A percentile compares a stretch with the other conserved stretches of the same genome.
Evolutionary conservation across 2,329 filamentous ascomycete species (phyloP).

Genomic region (Sporothrix phasma): DNA sequence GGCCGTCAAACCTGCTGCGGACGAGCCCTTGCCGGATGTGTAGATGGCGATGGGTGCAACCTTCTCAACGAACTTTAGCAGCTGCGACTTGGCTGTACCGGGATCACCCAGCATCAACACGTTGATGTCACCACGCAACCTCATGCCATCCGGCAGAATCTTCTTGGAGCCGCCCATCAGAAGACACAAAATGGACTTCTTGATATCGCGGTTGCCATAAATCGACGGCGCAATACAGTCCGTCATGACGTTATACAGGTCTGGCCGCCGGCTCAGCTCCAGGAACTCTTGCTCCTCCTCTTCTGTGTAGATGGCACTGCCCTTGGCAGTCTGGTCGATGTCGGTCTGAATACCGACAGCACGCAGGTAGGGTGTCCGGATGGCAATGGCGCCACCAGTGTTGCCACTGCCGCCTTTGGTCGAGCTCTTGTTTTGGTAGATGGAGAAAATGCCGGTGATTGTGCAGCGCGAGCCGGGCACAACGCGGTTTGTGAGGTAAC

Average conservation of each 20-base stretch:
- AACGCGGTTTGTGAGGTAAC: conserved; percentile 89
- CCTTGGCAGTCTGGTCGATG: conserved; percentile 79
- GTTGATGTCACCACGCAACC: conserved; percentile 93
- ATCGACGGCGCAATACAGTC: conserved; percentile 95
- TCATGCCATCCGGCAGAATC: conserved; percentile 95
- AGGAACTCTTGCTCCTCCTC: conserved; percentile 95
- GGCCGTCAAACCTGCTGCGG: conserved; percentile 90
- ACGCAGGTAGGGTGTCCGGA: conserved; percentile 87
- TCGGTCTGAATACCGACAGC: conserved; percentile 89
- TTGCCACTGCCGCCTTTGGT: conserved; percentile 50
- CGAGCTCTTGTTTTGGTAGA: conserved; percentile 85
- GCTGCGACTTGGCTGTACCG: conserved; percentile 93
- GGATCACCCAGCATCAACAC: conserved; percentile 93
- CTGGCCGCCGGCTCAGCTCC: conserved; percentile 79
- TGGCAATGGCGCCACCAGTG: conserved; percentile 74
- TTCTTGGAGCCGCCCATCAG: conserved; percentile 95
- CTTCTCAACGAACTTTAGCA: conserved; percentile 95
- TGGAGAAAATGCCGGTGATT: conserved; percentile 94
- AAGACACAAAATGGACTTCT: conserved; percentile 91
- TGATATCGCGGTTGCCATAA: conserved; percentile 92
- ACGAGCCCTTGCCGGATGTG: conserved; percentile 96
- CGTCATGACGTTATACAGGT: conserved; percentile 85
- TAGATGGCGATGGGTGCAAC: conserved; percentile 95
- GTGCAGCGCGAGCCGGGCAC: conserved; percentile 92
- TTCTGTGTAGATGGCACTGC: conserved; percentile 74